phyloP scores from a whole-genome alignment of 1,284 basidiomycete species.

The Exobasidium rhododendri region DNA sequence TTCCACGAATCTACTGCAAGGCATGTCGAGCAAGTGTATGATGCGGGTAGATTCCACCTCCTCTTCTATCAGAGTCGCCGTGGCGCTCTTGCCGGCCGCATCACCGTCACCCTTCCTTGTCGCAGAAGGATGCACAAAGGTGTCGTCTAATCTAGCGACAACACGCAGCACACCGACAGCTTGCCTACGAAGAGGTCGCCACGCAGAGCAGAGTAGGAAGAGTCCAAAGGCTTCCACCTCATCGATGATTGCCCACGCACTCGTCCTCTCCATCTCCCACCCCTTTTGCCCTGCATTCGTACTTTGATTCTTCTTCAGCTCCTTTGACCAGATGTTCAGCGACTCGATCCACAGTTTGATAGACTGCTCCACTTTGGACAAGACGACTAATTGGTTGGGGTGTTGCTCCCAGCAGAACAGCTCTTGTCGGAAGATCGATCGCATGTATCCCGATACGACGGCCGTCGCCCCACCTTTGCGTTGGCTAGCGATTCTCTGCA shows the following conservation, averaged over 20 bases:
- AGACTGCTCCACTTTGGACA: conserved; percentile 65
- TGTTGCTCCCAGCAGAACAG: conserved; percentile 68
- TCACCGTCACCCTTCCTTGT: conserved; percentile 18
- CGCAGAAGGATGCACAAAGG: conserved; percentile 25
- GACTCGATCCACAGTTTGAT: conserved; percentile 73
- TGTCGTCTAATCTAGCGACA: conserved; percentile 48
- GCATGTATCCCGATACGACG: conserved; percentile 69
- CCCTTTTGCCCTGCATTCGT: conserved; percentile 21
- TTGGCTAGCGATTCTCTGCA: conserved; percentile 72
- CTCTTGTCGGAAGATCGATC: conserved; percentile 73
- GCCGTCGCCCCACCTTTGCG: conserved; percentile 57
- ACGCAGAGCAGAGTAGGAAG: conserved; percentile 69
- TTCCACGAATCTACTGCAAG: conserved; percentile 25
- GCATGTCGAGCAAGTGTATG: conserved; percentile 41
- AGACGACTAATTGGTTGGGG: conserved; percentile 62
- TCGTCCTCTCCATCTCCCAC: conserved; percentile 43
- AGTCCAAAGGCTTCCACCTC: conserved; percentile 70
- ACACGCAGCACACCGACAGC: conserved; percentile 38
- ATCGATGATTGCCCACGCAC: conserved; percentile 53
- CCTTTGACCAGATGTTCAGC: conserved; percentile 67
- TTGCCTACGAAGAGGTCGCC: conserved; percentile 62
- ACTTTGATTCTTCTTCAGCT: conserved; percentile 55
- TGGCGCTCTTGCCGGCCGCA: not conserved
- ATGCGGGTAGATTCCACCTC: conserved; percentile 42
- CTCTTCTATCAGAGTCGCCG: conserved; percentile 14